These are phyloP conservation scores for Hygrophorus pudorinus DNA, from an alignment of 768 basidiomycete species.

Conservation along the genomic window DNA sequence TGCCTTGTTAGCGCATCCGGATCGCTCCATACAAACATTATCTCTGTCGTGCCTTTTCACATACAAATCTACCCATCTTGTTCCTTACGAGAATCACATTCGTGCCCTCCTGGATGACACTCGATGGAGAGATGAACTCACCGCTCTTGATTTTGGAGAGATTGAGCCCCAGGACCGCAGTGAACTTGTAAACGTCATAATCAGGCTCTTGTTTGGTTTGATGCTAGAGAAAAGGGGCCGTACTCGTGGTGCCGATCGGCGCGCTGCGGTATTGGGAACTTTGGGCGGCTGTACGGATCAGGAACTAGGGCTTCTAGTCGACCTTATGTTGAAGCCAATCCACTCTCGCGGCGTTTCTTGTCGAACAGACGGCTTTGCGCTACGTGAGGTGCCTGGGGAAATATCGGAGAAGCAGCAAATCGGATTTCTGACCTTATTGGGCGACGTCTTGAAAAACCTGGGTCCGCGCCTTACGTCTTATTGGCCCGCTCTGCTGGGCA, in stretches of 20 bases:
- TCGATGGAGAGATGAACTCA: conserved; percentile 82
- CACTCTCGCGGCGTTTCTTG: conserved; percentile 22
- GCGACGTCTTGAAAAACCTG: conserved; percentile 74
- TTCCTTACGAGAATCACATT: conserved; percentile 53
- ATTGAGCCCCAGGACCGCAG: conserved; percentile 46
- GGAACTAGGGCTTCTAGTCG: conserved; percentile 70
- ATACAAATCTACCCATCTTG: conserved; percentile 59
- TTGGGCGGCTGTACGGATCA: conserved; percentile 60
- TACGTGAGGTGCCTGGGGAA: conserved; percentile 16
- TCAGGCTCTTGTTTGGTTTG: conserved; percentile 77
- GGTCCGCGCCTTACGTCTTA: conserved; percentile 57
- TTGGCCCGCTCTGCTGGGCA: conserved; percentile 71
- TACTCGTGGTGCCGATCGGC: conserved; percentile 53
- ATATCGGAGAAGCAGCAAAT: conserved; percentile 58
- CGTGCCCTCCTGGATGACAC: conserved; percentile 71
- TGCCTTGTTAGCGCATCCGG: conserved; percentile 76
- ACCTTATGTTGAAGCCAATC: conserved; percentile 81
- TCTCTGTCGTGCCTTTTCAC: conserved; percentile 74
- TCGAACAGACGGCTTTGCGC: conserved; percentile 18
- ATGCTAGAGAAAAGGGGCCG: conserved; percentile 77
- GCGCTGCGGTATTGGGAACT: conserved; percentile 64
- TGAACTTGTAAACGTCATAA: conserved; percentile 58
- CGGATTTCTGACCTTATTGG: conserved; percentile 79
- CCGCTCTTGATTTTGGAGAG: conserved; percentile 52
- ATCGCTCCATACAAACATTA: conserved; percentile 62